These are phyloP conservation scores for Phytophthora citrophthora DNA, from an alignment of 352 stramenopile genomes.

Conservation along the genomic window DNA sequence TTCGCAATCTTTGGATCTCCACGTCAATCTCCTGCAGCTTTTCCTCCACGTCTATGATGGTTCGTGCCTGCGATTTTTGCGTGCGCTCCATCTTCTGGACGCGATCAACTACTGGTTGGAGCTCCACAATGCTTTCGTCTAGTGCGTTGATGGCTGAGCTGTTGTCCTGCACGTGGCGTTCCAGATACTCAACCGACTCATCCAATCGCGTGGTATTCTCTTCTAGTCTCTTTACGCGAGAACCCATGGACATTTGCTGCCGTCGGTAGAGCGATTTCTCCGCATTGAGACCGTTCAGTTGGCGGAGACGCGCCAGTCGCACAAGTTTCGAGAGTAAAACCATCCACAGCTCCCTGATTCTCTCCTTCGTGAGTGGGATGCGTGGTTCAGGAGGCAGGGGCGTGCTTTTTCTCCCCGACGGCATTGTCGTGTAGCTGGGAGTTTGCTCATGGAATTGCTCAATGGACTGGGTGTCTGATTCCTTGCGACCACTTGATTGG, in stretches of 20 bases:
- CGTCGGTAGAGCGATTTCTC: constrained; percentile 63
- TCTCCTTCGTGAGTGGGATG: constrained; percentile 41
- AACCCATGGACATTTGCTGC: constrained; percentile 70
- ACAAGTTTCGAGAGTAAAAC: constrained; percentile 60
- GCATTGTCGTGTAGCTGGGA: constrained; percentile 1
- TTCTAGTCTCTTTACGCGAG: constrained; percentile 64
- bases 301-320: constrained; percentile 59
- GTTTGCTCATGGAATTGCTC: neutral
- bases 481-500: constrained; percentile 28
- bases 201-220: constrained; percentile 56
- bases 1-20: constrained; percentile 59
- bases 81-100: constrained; percentile 49
- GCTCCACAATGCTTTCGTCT: constrained; percentile 43
- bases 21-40: constrained; percentile 61
- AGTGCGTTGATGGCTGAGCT: constrained; percentile 46
- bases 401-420: neutral
- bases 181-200: constrained; percentile 56
- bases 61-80: constrained; percentile 47
- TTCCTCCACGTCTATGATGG: constrained; percentile 60
- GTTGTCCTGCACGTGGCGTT: constrained; percentile 46
- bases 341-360: constrained; percentile 51
- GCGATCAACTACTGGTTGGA: constrained; percentile 43
- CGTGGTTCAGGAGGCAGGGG: constrained; percentile 13
- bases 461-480: constrained; percentile 15
- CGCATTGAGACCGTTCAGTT: constrained; percentile 54